A percentile compares a stretch with the other conserved stretches of the same genome.
These are phyloP conservation scores for Populus simonii DNA, from an alignment of 345 rosid genomes.

Conservation along the genomic window DNA sequence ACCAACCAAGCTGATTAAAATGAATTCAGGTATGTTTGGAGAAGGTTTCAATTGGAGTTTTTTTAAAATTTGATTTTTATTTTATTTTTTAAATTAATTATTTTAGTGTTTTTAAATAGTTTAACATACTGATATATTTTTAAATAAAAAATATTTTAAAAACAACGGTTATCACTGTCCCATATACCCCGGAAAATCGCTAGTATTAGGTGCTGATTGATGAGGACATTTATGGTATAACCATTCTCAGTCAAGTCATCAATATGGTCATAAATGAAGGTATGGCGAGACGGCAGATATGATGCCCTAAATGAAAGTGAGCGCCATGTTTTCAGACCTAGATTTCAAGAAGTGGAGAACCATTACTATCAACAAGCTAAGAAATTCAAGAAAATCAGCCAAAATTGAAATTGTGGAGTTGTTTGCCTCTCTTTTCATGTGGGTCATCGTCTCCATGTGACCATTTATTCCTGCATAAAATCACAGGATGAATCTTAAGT, in stretches of 20 bases:
- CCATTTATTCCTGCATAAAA: conserved; percentile 7
- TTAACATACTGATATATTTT: no score
- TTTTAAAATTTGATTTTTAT: no score
- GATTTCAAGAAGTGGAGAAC: background rate
- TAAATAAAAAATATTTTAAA: no score
- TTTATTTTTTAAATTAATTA: no score
- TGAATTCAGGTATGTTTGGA: no score
- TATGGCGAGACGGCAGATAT: conserved; percentile 10
- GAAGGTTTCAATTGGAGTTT: no score
- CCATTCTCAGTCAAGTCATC: conserved; percentile 9
- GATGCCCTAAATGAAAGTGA: conserved; percentile 25
- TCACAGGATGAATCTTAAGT: background rate
- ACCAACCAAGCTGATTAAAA: no score
- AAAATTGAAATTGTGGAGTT: background rate
- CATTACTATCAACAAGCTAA: background rate
- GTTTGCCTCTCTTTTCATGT: background rate
- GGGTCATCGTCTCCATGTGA: conserved; percentile 35
- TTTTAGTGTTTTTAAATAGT: no score
- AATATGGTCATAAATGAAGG: conserved; percentile 26
- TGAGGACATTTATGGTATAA: background rate
- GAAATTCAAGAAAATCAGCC: background rate
- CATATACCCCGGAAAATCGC: no score
- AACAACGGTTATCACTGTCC: rapidly evolving
- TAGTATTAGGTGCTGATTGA: background rate
- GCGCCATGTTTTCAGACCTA: conserved; percentile 11